Conservation (phyloP, 345 rosid species). For the Orychophragmus violaceus region DNA sequence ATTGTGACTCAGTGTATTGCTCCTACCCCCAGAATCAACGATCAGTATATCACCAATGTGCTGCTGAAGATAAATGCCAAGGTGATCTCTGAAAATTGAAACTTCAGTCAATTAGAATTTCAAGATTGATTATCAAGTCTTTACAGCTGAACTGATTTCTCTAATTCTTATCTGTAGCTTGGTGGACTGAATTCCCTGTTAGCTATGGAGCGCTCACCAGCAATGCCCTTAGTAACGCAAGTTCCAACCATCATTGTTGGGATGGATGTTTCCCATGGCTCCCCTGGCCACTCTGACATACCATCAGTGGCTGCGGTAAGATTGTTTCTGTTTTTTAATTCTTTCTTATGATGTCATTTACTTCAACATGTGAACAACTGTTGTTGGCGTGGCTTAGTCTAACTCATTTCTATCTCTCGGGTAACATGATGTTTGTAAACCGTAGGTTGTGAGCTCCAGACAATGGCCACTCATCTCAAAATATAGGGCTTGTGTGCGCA, state of each 20-base stretch:
- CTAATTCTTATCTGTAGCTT: conserved; percentile 40
- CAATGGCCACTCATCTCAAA: conserved; percentile 84
- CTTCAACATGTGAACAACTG: neutral
- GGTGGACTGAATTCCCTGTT: conserved; percentile 82
- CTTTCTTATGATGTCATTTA: neutral
- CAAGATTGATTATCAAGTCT: neutral
- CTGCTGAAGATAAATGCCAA: conserved; percentile 91
- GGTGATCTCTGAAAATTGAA: conserved; percentile 32
- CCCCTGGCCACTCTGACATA: conserved; percentile 80
- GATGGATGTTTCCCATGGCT: conserved; percentile 98
- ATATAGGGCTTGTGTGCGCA: conserved; percentile 81
- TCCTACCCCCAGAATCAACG: conserved; percentile 59
- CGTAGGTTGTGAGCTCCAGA: conserved; percentile 75
- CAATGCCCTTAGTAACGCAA: conserved; percentile 61
- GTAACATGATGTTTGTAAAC: neutral
- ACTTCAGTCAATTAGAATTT: neutral
- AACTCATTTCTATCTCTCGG: neutral
- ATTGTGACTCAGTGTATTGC: conserved; percentile 88
- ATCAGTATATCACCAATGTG: conserved; percentile 82
- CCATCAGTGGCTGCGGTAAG: conserved; percentile 97
- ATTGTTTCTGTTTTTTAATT: neutral
- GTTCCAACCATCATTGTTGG: conserved; percentile 85
- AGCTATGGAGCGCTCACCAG: conserved; percentile 57
- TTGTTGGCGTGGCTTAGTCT: neutral
- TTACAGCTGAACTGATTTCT: neutral